Conservation (phyloP, 1,139 yeast species). For the Debaryomycetaceae sp. region DNA sequence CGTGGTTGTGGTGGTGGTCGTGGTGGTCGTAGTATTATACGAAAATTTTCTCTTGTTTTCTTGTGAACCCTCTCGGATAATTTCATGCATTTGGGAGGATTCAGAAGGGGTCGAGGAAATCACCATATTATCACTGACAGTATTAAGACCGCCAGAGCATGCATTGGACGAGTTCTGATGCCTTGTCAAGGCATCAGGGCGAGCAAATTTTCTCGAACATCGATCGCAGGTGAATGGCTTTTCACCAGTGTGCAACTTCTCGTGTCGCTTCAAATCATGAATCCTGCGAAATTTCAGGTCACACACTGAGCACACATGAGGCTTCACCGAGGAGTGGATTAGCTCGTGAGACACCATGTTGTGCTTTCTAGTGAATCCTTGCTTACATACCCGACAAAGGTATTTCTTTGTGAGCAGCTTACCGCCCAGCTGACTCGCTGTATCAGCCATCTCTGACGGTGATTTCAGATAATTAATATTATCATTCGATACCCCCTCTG, state of each 20-base stretch:
- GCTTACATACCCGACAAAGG: constrained; percentile 58
- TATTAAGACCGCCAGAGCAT: constrained; percentile 20
- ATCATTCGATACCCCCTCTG: background rate
- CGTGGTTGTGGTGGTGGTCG: constrained; percentile 11
- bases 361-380: constrained; percentile 66
- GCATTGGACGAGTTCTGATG: constrained; percentile 51
- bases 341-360: constrained; percentile 71
- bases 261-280: constrained; percentile 76
- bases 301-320: constrained; percentile 67
- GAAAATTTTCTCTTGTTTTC: constrained; percentile 1
- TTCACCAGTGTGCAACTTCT: constrained; percentile 73
- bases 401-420: constrained; percentile 26
- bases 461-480: background rate
- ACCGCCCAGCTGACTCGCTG: constrained; percentile 2
- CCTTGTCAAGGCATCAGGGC: constrained; percentile 74
- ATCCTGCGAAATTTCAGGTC: constrained; percentile 62
- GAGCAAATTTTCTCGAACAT: constrained; percentile 68
- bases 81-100: background rate
- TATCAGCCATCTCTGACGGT: background rate
- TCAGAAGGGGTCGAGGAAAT: background rate
- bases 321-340: constrained; percentile 66
- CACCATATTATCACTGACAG: background rate
- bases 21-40: constrained; percentile 10
- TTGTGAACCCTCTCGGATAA: background rate
- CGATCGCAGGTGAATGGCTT: constrained; percentile 60